phyloP scores from a whole-genome alignment of 257 asterid genomes.

The Forsythia viridissima region DNA sequence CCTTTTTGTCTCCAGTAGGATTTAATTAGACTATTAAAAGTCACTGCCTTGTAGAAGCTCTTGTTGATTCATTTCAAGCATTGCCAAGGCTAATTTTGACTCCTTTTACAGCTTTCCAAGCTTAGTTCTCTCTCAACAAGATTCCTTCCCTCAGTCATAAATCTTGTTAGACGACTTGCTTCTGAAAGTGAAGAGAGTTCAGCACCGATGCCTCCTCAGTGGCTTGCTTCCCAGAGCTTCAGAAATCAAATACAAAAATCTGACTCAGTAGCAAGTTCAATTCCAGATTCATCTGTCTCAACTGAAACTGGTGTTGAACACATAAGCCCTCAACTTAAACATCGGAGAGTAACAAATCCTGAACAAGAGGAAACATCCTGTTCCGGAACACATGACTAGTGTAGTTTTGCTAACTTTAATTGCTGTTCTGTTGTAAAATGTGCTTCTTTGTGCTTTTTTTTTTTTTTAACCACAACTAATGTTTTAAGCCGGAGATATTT shows the following conservation, averaged over 20 bases:
- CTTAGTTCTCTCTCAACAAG: constrained; percentile 45
- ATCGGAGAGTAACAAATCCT: constrained; percentile 26
- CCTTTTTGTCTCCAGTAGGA: neutral
- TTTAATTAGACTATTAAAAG: neutral
- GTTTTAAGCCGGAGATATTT: neutral
- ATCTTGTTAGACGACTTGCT: constrained; percentile 43
- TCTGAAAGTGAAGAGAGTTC: constrained; percentile 23
- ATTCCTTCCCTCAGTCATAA: constrained; percentile 49
- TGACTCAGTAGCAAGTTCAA: constrained; percentile 26
- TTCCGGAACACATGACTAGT: neutral
- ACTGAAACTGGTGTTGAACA: constrained; percentile 29
- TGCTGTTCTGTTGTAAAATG: neutral
- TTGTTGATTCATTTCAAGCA: neutral
- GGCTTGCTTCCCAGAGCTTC: constrained; percentile 28
- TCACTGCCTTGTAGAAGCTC: neutral
- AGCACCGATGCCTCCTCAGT: constrained; percentile 24
- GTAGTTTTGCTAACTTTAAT: neutral
- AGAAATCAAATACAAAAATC: constrained; percentile 27
- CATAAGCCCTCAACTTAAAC: constrained; percentile 31
- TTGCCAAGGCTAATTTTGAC: neutral
- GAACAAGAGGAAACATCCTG: constrained; percentile 30
- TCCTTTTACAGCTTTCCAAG: constrained; percentile 40
- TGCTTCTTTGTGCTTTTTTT: neutral
- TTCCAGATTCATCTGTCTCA: constrained; percentile 40
- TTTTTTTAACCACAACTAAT: neutral